Evolutionary conservation across 2,329 filamentous ascomycete genomes (phyloP).

Genomic region (Microsporum canis): DNA sequence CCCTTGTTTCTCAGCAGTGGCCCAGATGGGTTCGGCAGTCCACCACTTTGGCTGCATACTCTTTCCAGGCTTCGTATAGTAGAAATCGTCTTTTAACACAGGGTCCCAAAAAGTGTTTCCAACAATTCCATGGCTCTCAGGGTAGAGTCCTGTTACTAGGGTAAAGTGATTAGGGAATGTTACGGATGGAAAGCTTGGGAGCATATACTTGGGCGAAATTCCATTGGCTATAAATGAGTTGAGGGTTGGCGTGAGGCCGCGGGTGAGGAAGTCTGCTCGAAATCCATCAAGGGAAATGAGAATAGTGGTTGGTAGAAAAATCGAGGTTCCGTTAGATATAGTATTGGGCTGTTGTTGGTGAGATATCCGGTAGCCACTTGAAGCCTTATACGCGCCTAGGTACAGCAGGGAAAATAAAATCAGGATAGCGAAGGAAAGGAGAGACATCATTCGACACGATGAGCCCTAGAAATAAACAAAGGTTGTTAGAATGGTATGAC

Average conservation of each 20-base stretch:
- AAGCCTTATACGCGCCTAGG: conserved; percentile 47
- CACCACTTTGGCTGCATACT: conserved; percentile 88
- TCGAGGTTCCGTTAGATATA: conserved; percentile 68
- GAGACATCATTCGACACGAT: conserved; percentile 23
- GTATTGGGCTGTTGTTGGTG: conserved; percentile 17
- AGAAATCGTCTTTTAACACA: conserved; percentile 63
- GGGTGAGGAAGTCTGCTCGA: conserved; percentile 79
- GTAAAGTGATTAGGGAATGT: conserved; percentile 98
- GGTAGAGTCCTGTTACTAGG: conserved; percentile 80
- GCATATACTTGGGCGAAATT: conserved; percentile 84
- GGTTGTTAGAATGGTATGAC: not conserved
- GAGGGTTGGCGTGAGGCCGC: conserved; percentile 71
- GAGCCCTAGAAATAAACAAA: conserved; percentile 13
- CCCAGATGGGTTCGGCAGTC: conserved; percentile 89
- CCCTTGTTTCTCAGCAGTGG: conserved; percentile 73
- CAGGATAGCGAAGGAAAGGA: conserved; percentile 37
- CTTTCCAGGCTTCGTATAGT: conserved; percentile 63
- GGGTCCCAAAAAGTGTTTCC: conserved; percentile 95
- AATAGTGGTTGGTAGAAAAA: conserved; percentile 85
- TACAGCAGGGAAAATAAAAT: conserved; percentile 46
- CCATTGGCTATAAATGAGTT: conserved; percentile 69
- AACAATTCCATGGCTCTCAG: conserved; percentile 84
- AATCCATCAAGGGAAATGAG: conserved; percentile 93
- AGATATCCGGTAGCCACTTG: conserved; percentile 26
- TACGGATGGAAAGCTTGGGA: conserved; percentile 86